phyloP scores from a whole-genome alignment of 2,329 filamentous ascomycete genomes.

The Trichoderma arundinaceum region DNA sequence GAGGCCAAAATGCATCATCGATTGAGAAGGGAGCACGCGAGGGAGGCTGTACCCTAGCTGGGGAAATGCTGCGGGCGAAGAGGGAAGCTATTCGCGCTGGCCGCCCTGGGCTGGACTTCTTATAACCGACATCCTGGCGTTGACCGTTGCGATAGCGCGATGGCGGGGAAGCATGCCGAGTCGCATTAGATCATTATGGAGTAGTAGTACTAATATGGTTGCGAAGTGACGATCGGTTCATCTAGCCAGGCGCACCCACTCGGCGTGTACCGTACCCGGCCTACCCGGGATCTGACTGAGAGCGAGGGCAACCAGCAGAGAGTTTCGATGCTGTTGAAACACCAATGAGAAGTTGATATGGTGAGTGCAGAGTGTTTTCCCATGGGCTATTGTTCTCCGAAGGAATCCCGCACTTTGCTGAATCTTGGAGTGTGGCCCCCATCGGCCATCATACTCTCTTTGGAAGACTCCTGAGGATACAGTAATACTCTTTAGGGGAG shows the following conservation, averaged over 20 bases:
- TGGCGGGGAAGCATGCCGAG: constrained; percentile 13
- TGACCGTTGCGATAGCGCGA: constrained; percentile 13
- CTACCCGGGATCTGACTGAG: background rate
- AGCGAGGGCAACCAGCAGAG: background rate
- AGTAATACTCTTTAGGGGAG: background rate
- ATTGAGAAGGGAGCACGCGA: background rate
- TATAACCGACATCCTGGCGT: constrained; percentile 3
- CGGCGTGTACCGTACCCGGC: background rate
- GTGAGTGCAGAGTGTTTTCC: too few species aligned
- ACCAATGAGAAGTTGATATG: too few species aligned
- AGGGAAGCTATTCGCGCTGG: background rate
- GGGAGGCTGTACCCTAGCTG: background rate
- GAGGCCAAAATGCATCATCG: background rate
- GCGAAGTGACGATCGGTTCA: background rate
- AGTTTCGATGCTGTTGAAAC: too few species aligned
- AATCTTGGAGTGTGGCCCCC: too few species aligned
- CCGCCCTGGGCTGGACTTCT: background rate
- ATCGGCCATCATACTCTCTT: too few species aligned
- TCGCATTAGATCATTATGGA: background rate
- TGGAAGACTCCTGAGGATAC: too few species aligned
- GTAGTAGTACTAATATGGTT: background rate
- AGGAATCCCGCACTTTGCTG: too few species aligned
- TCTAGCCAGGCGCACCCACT: background rate
- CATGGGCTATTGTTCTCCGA: too few species aligned
- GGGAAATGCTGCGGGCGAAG: too few species aligned